These are phyloP conservation scores for Fraxinus baroniana DNA, from an alignment of 305 asterid species.

Conservation along the genomic window DNA sequence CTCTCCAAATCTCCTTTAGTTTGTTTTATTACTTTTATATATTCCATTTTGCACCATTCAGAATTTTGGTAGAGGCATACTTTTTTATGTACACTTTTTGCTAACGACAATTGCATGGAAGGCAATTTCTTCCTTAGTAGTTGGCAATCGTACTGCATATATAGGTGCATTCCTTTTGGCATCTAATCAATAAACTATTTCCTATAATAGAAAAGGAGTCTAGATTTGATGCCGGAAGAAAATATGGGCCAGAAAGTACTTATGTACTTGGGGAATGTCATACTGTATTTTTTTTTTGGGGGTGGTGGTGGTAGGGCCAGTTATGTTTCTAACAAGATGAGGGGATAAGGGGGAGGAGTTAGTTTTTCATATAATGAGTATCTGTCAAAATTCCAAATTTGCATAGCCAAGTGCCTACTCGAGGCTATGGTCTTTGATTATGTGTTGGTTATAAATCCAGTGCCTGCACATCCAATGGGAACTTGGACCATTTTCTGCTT, in stretches of 20 bases:
- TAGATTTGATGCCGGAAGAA: background rate
- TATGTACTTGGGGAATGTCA: background rate
- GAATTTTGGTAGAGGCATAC: background rate
- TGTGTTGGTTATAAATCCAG: background rate
- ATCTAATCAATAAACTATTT: background rate
- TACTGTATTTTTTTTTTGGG: background rate
- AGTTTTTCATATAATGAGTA: background rate
- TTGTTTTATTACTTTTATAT: background rate
- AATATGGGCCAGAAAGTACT: background rate
- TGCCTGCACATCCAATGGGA: background rate
- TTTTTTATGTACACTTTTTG: background rate
- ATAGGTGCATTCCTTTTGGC: background rate
- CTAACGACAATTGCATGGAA: background rate
- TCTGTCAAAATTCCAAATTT: background rate
- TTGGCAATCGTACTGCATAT: background rate
- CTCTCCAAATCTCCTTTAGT: background rate
- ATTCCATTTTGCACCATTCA: background rate
- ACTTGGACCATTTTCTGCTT: background rate
- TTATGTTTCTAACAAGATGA: background rate
- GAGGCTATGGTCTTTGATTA: background rate
- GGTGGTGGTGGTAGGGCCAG: background rate
- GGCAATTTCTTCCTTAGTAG: background rate
- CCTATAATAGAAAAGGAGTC: background rate
- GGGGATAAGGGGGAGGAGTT: background rate
- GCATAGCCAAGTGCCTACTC: background rate